A percentile compares a stretch with the other conserved stretches of the same genome.
Evolutionary conservation across 2,329 filamentous ascomycete species (phyloP).

Genomic region (Diaporthe longicolla): DNA sequence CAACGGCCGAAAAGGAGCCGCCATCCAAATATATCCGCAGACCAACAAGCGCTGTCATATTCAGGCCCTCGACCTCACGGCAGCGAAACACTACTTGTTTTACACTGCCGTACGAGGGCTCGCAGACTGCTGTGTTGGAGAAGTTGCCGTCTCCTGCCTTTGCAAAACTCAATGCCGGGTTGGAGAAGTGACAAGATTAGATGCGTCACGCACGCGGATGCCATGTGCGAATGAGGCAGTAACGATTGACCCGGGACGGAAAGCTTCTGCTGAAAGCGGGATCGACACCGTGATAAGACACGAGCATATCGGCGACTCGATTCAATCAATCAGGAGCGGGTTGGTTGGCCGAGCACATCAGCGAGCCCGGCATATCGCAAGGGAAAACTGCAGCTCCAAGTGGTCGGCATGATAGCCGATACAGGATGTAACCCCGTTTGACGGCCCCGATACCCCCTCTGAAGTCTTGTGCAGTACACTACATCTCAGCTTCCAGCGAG

Average conservation of each 20-base stretch:
- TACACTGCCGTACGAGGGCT: not conserved
- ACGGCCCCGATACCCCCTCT: slow-evolving; percentile 13
- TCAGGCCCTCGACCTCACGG: not conserved
- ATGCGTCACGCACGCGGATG: slow-evolving; percentile 26
- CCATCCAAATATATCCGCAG: slow-evolving; percentile 17
- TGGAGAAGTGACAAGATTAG: not conserved
- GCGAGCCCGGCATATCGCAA: slow-evolving; percentile 32
- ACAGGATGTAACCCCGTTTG: slow-evolving; percentile 35
- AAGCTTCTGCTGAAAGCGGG: slow-evolving; percentile 17
- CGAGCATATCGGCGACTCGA: slow-evolving; percentile 17
- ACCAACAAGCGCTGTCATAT: not conserved
- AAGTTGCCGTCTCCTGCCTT: not conserved
- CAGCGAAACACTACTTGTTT: not conserved
- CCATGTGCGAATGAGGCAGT: slow-evolving; percentile 32
- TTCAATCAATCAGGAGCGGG: slow-evolving; percentile 11
- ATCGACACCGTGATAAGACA: slow-evolving; percentile 31
- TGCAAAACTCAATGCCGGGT: slow-evolving; percentile 15
- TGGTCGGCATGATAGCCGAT: slow-evolving; percentile 39
- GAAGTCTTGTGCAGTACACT: not conserved
- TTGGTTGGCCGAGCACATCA: slow-evolving; percentile 28
- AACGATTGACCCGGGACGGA: slow-evolving; percentile 12
- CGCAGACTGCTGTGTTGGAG: not conserved
- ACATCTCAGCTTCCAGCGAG: slow-evolving; percentile 13
- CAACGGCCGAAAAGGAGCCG: slow-evolving; percentile 21
- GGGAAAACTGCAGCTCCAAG: slow-evolving; percentile 36